Percentiles rank a stretch among this genome's conserved stretches.
Conservation (phyloP, 306 rosid species). For the Trifolium pratense region DNA sequence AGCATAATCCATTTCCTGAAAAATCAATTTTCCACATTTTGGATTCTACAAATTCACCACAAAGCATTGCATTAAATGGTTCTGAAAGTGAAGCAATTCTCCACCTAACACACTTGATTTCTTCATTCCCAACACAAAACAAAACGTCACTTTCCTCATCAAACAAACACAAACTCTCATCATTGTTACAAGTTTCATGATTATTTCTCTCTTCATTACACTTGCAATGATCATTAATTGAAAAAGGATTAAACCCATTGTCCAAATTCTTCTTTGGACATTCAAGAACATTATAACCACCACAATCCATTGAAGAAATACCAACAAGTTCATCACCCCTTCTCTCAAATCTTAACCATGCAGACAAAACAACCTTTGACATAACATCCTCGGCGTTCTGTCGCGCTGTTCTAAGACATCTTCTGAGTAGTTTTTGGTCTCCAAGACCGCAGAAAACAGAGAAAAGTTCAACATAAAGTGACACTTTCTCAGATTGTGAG, state of each 20-base stretch:
- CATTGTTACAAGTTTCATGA: constrained; percentile 40
- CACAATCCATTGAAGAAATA: constrained; percentile 63
- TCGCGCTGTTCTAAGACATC: constrained; percentile 64
- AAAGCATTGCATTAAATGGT: constrained; percentile 75
- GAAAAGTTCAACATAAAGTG: constrained; percentile 61
- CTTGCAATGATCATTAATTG: constrained; percentile 53
- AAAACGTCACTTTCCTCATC: constrained; percentile 63
- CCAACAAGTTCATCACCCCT: constrained; percentile 82
- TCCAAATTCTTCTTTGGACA: constrained; percentile 75
- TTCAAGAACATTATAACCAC: constrained; percentile 62
- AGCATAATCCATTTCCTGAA: constrained; percentile 65
- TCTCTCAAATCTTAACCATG: constrained; percentile 80
- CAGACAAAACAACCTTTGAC: constrained; percentile 74
- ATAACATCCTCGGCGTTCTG: constrained; percentile 65
- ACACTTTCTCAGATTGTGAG: constrained; percentile 52
- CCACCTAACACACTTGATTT: constrained; percentile 57
- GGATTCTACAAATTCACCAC: constrained; percentile 71
- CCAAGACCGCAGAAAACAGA: constrained; percentile 60
- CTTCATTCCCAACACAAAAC: constrained; percentile 61
- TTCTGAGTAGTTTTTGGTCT: constrained; percentile 71
- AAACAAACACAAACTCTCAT: constrained; percentile 27
- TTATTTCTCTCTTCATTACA: constrained; percentile 48
- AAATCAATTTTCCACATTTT: constrained; percentile 59
- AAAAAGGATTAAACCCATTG: constrained; percentile 52
- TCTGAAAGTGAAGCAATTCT: constrained; percentile 67